These are phyloP conservation scores for Salvia sclarea DNA, from an alignment of 305 asterid species.

Conservation along the genomic window DNA sequence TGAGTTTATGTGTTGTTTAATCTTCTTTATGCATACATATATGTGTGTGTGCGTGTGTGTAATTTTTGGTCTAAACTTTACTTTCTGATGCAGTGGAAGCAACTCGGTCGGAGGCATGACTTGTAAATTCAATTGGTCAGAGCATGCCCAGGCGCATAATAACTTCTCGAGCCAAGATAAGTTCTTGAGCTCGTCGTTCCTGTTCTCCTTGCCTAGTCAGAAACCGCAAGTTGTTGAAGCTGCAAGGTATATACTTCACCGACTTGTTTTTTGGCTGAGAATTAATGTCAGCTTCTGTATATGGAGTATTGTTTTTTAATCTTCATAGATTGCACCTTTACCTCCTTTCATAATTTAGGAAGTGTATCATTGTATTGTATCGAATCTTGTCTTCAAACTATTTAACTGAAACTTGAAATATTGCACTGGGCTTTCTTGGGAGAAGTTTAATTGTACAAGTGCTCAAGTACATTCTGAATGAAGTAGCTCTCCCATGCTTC, in stretches of 20 bases:
- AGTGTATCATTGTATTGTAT: not conserved
- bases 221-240: slow-evolving; percentile 54
- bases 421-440: not conserved
- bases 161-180: slow-evolving; percentile 62
- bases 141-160: slow-evolving; percentile 67
- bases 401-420: slow-evolving; percentile 4
- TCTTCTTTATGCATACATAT: not conserved
- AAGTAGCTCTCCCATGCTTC: slow-evolving; percentile 9
- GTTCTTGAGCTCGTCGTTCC: slow-evolving; percentile 62
- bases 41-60: not conserved
- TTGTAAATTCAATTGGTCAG: slow-evolving; percentile 63
- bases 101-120: slow-evolving; percentile 43
- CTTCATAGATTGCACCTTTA: not conserved
- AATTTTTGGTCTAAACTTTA: slow-evolving; percentile 6
- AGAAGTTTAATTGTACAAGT: slow-evolving; percentile 5
- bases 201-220: slow-evolving; percentile 70
- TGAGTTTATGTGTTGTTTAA: slow-evolving; percentile 6
- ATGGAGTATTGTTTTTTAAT: not conserved
- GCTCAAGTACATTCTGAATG: slow-evolving; percentile 13
- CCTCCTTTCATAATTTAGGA: slow-evolving; percentile 8
- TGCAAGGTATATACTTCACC: slow-evolving; percentile 52
- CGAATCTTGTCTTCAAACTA: not conserved
- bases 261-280: slow-evolving; percentile 19
- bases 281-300: not conserved
- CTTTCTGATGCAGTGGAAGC: slow-evolving; percentile 46